Conservation (phyloP, 2,329 filamentous ascomycete species). For the Penicillium psychrosexuale region DNA sequence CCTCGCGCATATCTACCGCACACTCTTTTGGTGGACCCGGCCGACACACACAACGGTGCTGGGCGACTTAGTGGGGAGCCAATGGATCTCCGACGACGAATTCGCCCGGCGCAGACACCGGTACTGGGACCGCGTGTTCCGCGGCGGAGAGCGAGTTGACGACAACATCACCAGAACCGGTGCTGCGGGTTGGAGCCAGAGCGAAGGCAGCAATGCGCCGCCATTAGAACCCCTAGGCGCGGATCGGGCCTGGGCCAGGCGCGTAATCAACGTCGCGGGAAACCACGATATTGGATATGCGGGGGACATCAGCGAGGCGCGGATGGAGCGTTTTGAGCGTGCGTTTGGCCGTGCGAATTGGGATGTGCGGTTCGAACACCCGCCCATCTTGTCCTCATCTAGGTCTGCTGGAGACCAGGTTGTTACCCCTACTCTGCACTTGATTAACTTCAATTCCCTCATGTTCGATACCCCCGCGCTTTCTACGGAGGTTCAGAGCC, state of each 20-base stretch:
- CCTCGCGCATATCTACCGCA: constrained; percentile 86
- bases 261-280: constrained; percentile 84
- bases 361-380: constrained; percentile 72
- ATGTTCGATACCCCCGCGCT: constrained; percentile 83
- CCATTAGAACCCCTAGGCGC: constrained; percentile 30
- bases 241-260: constrained; percentile 62
- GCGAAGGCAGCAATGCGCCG: constrained; percentile 18
- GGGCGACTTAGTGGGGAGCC: constrained; percentile 87
- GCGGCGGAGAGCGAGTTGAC: constrained; percentile 61
- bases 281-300: constrained; percentile 98
- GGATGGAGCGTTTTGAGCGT: constrained; percentile 76
- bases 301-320: constrained; percentile 75
- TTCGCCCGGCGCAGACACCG: constrained; percentile 69
- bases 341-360: constrained; percentile 88
- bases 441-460: constrained; percentile 88
- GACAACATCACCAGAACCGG: constrained; percentile 42
- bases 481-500: constrained; percentile 63
- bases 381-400: constrained; percentile 30
- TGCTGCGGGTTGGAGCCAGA: constrained; percentile 41
- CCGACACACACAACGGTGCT: constrained; percentile 87
- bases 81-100: constrained; percentile 87
- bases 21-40: constrained; percentile 74
- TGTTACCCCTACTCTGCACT: constrained; percentile 63
- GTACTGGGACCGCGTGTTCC: constrained; percentile 79
- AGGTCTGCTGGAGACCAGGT: not conserved